Evolutionary conservation across 805 yeast genomes (phyloP), one percentile per base, ranked within the genome.

Genomic region (Candida berthetii): DNA sequence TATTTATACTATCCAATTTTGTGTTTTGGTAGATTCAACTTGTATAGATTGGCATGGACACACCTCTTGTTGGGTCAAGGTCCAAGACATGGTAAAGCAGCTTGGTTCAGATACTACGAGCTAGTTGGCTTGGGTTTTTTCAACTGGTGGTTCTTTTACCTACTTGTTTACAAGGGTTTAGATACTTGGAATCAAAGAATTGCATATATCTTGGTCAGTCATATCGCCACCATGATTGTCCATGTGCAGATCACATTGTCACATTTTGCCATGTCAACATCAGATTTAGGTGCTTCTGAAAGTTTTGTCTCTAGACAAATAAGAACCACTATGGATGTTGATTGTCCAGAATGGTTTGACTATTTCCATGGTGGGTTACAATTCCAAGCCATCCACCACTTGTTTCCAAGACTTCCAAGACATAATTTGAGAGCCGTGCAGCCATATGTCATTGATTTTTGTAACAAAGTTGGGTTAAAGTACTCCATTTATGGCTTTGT

Each of bases 271-370:
- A 89, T 88, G 95, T 85, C 95, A 1, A 89, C 96, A 0, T 73
- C 93, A 5, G 95, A 88, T 55, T 65, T 88, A 15, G 96, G 96
- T 1, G 74, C 78, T 8, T 73, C 82, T 35, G 96, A 88, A 59
- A 72, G 88, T 7, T 88, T 88, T 55, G 76, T 82, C 0, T 80
- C 84, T 45, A 73, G 93, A 48, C 96, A 88, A 62, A 57, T 88
- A 3, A 72, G 96, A 52, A 89, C 96, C 2, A 88, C 96, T 3
- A 89, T 88, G 96, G 96, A 88, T 58, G 96, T 88, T 28, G 91
- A 84, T 52, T 88, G 96, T 65, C 96, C 96, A 3, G 82, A 76
- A 47, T 88, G 96, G 96, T 70, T 88, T 38, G 96, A 88, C 59
- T 89, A 78, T 53, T 70, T 88, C 55, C 96, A 88, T 55, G 96